Evolutionary conservation across 2,329 filamentous ascomycete genomes (phyloP), one percentile per base, ranked within the genome.

Genomic region (Aspergillus sp.): DNA sequence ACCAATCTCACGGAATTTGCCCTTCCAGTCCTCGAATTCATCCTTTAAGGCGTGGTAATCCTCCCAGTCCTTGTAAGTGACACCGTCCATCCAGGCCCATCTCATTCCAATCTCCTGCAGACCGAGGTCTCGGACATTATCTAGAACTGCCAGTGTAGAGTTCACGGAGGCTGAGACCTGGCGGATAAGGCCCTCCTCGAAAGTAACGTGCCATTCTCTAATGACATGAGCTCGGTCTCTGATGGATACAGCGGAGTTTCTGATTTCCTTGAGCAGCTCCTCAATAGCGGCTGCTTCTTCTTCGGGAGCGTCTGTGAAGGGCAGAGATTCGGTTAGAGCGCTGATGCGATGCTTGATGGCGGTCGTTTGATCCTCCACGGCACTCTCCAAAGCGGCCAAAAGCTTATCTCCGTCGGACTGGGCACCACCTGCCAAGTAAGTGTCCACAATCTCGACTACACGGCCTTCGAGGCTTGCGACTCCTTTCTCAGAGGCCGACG

Each of bases 61-160:
- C 59, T 89, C 86, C 95, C 95, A 99, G 73, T 99, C 92, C 73
- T 96, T 93, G 81, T 99, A 97, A 1, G 93, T 96, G 60, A 99
- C 85, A 33, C 91, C 91, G 57, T 98, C 92, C 78, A 92, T 95
- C 88, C 91, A 96, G 12, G 93, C 92, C 93, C 95, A 99, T 59
- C 78, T 83, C 86, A 96, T 93, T 56, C 93, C 93, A 54, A 97
- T 91, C 72, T 96, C 91, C 71, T 96, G 91, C 34, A 97, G 82
- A 5, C 92, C 91, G 37, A 96, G 81, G 66, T 93, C 89, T 42
- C 90, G 86, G 59, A 95, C 93, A 68, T 86, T 85, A 62, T 93
- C 89, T 33, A 97, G 83, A 15, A 96, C 91, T 69, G 88, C 84
- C 54, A 96, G 86, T 46, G 93, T 93, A 41, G 88, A 88, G 66